A percentile compares a stretch with the other conserved stretches of the same genome.
These are phyloP conservation scores for Acanthamoeba triangularis DNA, from an alignment of 208 protist genomes.

Conservation along the genomic window DNA sequence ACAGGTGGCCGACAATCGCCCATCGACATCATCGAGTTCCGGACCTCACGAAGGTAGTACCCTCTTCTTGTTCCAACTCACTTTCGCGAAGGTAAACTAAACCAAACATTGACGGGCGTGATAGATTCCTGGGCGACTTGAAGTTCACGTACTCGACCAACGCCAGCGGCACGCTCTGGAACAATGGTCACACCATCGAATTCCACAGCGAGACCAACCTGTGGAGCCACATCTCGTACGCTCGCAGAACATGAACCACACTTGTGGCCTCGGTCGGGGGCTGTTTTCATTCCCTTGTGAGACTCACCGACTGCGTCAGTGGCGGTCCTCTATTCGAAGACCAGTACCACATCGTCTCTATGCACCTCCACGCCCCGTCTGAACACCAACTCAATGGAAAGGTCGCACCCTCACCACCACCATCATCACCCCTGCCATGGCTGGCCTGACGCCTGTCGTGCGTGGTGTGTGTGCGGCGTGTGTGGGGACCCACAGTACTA, in stretches of 20 bases:
- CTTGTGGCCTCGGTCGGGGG: not conserved
- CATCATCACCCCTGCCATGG: too few relatives aligned
- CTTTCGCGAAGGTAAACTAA: not conserved
- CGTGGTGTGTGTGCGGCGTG: not conserved
- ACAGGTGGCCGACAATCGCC: not conserved
- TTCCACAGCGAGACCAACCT: slow-evolving; percentile 22
- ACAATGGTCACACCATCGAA: slow-evolving; percentile 28
- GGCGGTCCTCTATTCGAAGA: not conserved
- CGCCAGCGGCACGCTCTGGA: slow-evolving; percentile 39
- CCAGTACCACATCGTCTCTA: not conserved
- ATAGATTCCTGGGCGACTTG: not conserved
- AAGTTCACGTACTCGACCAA: slow-evolving; percentile 16
- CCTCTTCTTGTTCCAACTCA: not conserved
- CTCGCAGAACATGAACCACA: not conserved
- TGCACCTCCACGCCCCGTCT: slow-evolving; percentile 4
- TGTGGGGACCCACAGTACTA: not conserved
- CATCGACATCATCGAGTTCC: slow-evolving; percentile 24
- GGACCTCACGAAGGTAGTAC: not conserved
- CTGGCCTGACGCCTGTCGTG: too few relatives aligned
- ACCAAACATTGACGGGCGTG: not conserved
- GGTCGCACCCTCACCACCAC: not conserved
- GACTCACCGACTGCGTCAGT: not conserved
- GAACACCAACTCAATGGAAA: not conserved
- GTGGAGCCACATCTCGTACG: slow-evolving; percentile 14
- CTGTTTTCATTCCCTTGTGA: not conserved